Conservation (phyloP, 2,329 filamentous ascomycete genomes). For the Alternaria hordeiaustralica region DNA sequence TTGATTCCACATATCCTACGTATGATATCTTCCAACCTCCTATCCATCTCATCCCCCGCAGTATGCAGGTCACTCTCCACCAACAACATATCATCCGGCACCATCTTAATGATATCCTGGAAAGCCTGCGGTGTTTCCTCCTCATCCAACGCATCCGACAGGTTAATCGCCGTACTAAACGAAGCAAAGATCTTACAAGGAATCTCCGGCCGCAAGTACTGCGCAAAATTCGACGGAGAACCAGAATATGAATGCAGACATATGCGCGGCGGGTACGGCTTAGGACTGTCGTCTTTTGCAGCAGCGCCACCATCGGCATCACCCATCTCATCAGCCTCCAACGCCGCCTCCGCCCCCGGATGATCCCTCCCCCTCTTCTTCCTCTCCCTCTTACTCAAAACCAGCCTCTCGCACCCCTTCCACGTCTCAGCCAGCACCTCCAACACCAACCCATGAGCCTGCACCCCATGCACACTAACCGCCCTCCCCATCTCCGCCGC, state of each 20-base stretch:
- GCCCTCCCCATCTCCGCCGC: slow-evolving; percentile 71
- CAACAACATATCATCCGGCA: slow-evolving; percentile 80
- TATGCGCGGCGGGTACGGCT: slow-evolving; percentile 81
- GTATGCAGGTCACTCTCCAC: slow-evolving; percentile 90
- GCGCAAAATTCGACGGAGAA: slow-evolving; percentile 73
- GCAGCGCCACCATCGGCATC: neutral
- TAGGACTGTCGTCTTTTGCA: slow-evolving; percentile 47
- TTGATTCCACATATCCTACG: slow-evolving; percentile 79
- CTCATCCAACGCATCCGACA: slow-evolving; percentile 58
- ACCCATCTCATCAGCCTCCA: slow-evolving; percentile 1
- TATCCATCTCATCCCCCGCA: slow-evolving; percentile 83
- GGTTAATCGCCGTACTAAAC: slow-evolving; percentile 84
- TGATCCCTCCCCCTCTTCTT: slow-evolving; percentile 39
- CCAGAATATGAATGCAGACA: slow-evolving; percentile 96
- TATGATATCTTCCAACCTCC: slow-evolving; percentile 74
- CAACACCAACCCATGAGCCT: slow-evolving; percentile 74
- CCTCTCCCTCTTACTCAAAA: slow-evolving; percentile 65
- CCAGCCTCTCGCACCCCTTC: slow-evolving; percentile 71
- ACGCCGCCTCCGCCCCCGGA: slow-evolving; percentile 12
- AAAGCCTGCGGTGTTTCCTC: slow-evolving; percentile 60
- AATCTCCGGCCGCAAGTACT: slow-evolving; percentile 75
- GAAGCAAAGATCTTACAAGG: slow-evolving; percentile 85
- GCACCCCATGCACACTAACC: slow-evolving; percentile 76
- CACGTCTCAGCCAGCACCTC: slow-evolving; percentile 70
- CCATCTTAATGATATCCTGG: slow-evolving; percentile 70